A percentile compares a stretch with the other conserved stretches of the same genome.
These are phyloP conservation scores for Aspergillus fijiensis DNA, from an alignment of 2,329 filamentous ascomycete genomes.

Conservation along the genomic window DNA sequence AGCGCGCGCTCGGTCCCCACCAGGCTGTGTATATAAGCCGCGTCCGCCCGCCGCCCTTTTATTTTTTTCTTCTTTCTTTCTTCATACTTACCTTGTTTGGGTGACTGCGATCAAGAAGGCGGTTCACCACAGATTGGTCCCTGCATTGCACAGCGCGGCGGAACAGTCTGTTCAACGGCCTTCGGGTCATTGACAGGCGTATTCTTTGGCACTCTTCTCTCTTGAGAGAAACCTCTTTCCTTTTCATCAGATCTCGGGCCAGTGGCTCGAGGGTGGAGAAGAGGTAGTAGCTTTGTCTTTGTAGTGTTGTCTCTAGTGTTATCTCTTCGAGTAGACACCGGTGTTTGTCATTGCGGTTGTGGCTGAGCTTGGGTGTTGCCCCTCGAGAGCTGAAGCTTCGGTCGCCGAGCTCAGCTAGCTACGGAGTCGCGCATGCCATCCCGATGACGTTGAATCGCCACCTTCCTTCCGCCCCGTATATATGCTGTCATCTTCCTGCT, in stretches of 20 bases:
- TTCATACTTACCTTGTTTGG: slow-evolving; percentile 55
- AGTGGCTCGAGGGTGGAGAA: slow-evolving; percentile 36
- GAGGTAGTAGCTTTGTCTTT: slow-evolving; percentile 15
- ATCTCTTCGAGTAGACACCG: too few species aligned
- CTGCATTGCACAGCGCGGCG: slow-evolving; percentile 61
- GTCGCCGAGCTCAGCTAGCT: too few species aligned
- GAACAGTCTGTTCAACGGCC: slow-evolving; percentile 40
- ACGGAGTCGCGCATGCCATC: too few species aligned
- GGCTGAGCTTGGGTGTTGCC: too few species aligned
- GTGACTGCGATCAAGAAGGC: slow-evolving; percentile 49
- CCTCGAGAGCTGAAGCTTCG: too few species aligned
- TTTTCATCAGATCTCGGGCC: slow-evolving; percentile 38
- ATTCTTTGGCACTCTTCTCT: slow-evolving; percentile 41
- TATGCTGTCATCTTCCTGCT: too few species aligned
- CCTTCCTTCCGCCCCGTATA: too few species aligned
- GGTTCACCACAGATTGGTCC: slow-evolving; percentile 48
- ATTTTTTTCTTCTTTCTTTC: slow-evolving; percentile 42
- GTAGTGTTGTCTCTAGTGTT: too few species aligned
- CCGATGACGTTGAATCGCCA: too few species aligned
- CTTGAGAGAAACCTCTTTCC: slow-evolving; percentile 20
- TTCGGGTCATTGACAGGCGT: slow-evolving; percentile 42
- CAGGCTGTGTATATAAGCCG: slow-evolving; percentile 18
- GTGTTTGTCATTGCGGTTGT: not conserved
- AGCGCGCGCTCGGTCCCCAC: slow-evolving; percentile 11
- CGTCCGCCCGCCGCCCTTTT: slow-evolving; percentile 19